A percentile compares a stretch with the other conserved stretches of the same genome.
phyloP scores from a whole-genome alignment of 495 filamentous ascomycete species.

The Evansstolkia leycettana region DNA sequence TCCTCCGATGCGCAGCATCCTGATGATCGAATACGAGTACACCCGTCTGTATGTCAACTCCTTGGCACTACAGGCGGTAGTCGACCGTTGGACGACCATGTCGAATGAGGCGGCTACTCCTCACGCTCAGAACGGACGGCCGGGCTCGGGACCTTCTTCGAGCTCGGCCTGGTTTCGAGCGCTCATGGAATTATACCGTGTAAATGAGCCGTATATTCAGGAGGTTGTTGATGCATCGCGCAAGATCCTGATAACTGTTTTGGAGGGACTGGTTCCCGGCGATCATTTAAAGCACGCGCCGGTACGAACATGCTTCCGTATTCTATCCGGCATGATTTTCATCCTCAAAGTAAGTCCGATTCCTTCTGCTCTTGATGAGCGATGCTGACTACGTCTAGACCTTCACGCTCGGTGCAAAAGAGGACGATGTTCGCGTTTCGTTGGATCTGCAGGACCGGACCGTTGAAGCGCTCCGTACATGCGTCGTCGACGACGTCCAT shows the following conservation, averaged over 20 bases:
- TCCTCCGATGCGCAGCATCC: conserved; percentile 64
- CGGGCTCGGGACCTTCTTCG: conserved; percentile 24
- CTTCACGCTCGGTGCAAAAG: conserved; percentile 83
- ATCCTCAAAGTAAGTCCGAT: conserved; percentile 50
- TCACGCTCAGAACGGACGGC: conserved; percentile 25
- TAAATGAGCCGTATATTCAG: conserved; percentile 64
- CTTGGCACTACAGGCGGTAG: conserved; percentile 83
- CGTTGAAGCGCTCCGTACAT: conserved; percentile 66
- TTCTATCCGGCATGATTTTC: conserved; percentile 91
- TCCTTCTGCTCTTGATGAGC: background rate
- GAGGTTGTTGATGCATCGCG: conserved; percentile 83
- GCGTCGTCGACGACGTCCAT: conserved; percentile 91
- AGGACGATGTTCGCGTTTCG: conserved; percentile 73
- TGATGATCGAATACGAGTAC: conserved; percentile 86
- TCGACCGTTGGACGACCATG: conserved; percentile 79
- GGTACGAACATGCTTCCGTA: conserved; percentile 87
- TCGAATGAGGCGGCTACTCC: conserved; percentile 40
- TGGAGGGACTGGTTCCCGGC: conserved; percentile 68
- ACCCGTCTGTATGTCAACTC: conserved; percentile 85
- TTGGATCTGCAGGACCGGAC: conserved; percentile 71
- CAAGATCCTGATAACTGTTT: conserved; percentile 68
- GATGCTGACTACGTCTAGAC: conserved; percentile 39
- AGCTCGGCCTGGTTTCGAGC: conserved; percentile 34
- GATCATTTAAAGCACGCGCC: conserved; percentile 86
- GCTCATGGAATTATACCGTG: conserved; percentile 41